Evolutionary conservation across 306 rosid species (phyloP).

Genomic region (Hippophae gyantsensis): DNA sequence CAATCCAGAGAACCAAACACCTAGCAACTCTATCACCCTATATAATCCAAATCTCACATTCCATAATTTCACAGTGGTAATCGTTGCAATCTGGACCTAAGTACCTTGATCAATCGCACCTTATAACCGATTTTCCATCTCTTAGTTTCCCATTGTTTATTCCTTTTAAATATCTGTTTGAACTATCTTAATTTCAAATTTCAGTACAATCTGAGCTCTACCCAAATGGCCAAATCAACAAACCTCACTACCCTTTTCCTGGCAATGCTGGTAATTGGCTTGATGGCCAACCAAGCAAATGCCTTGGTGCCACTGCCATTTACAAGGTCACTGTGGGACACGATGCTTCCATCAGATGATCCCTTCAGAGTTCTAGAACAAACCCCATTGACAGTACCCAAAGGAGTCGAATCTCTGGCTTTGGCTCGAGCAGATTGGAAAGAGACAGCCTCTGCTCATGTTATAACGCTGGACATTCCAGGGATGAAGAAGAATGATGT

Average conservation of each 20-base stretch:
- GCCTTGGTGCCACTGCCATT: constrained; percentile 21
- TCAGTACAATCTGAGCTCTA: too few relatives aligned
- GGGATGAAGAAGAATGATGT: constrained; percentile 35
- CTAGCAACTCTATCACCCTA: too few relatives aligned
- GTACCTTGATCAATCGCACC: too few relatives aligned
- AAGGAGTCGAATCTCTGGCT: constrained; percentile 14
- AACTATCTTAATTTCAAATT: too few relatives aligned
- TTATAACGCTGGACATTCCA: constrained; percentile 26
- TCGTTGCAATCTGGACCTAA: too few relatives aligned
- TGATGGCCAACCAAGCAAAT: neutral
- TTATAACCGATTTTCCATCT: too few relatives aligned
- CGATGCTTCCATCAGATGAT: constrained; percentile 24
- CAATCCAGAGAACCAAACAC: too few relatives aligned
- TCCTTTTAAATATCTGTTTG: too few relatives aligned
- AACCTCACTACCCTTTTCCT: neutral
- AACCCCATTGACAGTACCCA: constrained; percentile 19
- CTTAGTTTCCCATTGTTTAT: too few relatives aligned
- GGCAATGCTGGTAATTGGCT: neutral
- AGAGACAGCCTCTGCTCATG: constrained; percentile 23
- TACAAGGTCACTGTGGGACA: constrained; percentile 27
- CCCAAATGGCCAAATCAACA: neutral
- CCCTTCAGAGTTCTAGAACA: constrained; percentile 36
- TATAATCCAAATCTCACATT: too few relatives aligned
- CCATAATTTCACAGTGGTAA: too few relatives aligned
- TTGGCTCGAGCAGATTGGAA: constrained; percentile 42